Conservation (phyloP, 2,329 filamentous ascomycete species). For the Piedraia hortae region DNA sequence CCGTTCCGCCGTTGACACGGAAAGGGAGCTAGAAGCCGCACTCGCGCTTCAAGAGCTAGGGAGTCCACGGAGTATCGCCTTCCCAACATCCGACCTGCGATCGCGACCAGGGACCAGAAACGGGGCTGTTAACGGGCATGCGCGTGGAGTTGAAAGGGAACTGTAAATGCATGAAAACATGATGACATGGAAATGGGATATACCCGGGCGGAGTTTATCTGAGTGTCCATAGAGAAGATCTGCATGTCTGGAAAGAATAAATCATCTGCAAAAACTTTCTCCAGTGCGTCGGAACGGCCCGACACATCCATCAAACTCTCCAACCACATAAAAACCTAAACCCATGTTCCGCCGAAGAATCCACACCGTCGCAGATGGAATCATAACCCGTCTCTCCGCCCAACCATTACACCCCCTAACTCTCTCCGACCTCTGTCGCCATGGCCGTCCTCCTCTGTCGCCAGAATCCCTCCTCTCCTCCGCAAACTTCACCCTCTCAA, state of each 20-base stretch:
- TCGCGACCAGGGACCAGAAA: constrained; percentile 7
- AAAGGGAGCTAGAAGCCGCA: constrained; percentile 52
- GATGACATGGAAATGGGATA: background rate
- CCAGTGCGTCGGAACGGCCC: too few species aligned
- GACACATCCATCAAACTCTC: too few species aligned
- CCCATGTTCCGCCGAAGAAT: too few species aligned
- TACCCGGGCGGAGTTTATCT: too few species aligned
- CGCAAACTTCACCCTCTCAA: constrained; percentile 82
- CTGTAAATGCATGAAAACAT: background rate
- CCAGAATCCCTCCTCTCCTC: constrained; percentile 57
- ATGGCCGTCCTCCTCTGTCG: constrained; percentile 63
- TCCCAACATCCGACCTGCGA: constrained; percentile 3
- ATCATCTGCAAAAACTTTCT: too few species aligned
- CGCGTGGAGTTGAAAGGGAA: background rate
- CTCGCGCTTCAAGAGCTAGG: constrained; percentile 62
- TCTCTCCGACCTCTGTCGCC: constrained; percentile 67
- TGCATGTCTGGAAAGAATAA: too few species aligned
- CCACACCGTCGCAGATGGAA: constrained; percentile 40
- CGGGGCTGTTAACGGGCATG: constrained; percentile 5
- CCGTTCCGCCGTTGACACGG: constrained; percentile 29
- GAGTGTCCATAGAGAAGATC: too few species aligned
- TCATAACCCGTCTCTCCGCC: constrained; percentile 52
- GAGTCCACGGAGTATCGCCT: constrained; percentile 7
- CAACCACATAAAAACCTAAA: too few species aligned
- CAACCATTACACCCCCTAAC: constrained; percentile 58